Conservation (phyloP, 257 asterid genomes). For the Gentiana dahurica region DNA sequence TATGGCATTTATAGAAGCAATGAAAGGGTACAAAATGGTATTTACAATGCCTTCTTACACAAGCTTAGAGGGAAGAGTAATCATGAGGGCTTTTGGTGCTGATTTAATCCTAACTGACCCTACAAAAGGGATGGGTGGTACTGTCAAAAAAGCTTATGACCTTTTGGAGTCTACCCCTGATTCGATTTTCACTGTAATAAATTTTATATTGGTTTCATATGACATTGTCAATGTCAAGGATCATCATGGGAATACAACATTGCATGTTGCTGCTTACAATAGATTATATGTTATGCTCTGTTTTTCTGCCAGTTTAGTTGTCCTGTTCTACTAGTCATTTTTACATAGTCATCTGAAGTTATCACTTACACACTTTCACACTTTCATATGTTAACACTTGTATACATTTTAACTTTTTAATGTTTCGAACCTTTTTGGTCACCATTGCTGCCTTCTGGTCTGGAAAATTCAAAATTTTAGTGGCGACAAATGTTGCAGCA, state of each 20-base stretch:
- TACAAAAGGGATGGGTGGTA: slow-evolving; percentile 92
- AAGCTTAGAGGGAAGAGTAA: slow-evolving; percentile 87
- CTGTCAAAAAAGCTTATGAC: slow-evolving; percentile 75
- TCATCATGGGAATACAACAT: no score
- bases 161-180: slow-evolving; percentile 68
- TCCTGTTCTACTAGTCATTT: no score
- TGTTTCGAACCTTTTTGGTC: slow-evolving; percentile 18
- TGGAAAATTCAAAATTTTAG: slow-evolving; percentile 74
- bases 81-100: slow-evolving; percentile 94
- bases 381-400: no score
- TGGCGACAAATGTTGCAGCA: slow-evolving; percentile 97
- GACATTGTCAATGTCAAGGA: no score
- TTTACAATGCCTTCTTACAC: slow-evolving; percentile 97
- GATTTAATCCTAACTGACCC: slow-evolving; percentile 88
- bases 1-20: slow-evolving; percentile 93
- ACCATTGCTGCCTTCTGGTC: slow-evolving; percentile 84
- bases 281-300: no score
- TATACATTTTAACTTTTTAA: no score
- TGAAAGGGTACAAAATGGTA: slow-evolving; percentile 96
- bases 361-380: no score
- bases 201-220: no score
- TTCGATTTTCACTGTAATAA: background rate
- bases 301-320: no score
- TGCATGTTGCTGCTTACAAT: no score
- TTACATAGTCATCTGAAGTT: no score